Conservation (phyloP, 768 basidiomycete genomes). For the Tylopilus sp. region DNA sequence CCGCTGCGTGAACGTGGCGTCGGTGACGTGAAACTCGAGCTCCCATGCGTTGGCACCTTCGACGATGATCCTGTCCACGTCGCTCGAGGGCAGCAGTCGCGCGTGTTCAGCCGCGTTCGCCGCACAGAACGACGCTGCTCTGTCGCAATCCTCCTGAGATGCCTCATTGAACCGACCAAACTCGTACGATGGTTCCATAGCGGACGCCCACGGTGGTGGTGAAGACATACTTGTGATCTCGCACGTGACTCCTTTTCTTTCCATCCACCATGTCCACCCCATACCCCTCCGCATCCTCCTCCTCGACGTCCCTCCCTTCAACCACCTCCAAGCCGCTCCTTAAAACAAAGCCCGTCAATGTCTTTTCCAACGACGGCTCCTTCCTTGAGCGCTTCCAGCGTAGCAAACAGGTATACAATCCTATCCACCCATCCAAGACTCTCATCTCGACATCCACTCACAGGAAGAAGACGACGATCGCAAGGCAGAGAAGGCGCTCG, state of each 20-base stretch:
- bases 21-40: constrained; percentile 37
- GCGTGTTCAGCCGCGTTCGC: constrained; percentile 39
- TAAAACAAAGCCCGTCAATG: constrained; percentile 49
- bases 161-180: constrained; percentile 57
- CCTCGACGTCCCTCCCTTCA: constrained; percentile 9
- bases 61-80: constrained; percentile 48
- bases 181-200: constrained; percentile 47
- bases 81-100: constrained; percentile 46
- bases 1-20: constrained; percentile 3
- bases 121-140: constrained; percentile 50
- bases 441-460: neutral
- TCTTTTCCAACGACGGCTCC: constrained; percentile 69
- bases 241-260: neutral
- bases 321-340: constrained; percentile 15
- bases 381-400: constrained; percentile 64
- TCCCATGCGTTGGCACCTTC: constrained; percentile 54
- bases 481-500: constrained; percentile 48
- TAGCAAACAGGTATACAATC: constrained; percentile 45
- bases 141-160: constrained; percentile 49
- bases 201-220: constrained; percentile 59
- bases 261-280: constrained; percentile 13
- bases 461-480: constrained; percentile 60
- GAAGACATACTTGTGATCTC: neutral
- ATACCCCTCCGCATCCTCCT: constrained; percentile 11
- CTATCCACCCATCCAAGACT: neutral